Percentiles rank a stretch among this genome's conserved stretches.
Conservation (phyloP, 768 basidiomycete genomes). For the Amanita muscaria region DNA sequence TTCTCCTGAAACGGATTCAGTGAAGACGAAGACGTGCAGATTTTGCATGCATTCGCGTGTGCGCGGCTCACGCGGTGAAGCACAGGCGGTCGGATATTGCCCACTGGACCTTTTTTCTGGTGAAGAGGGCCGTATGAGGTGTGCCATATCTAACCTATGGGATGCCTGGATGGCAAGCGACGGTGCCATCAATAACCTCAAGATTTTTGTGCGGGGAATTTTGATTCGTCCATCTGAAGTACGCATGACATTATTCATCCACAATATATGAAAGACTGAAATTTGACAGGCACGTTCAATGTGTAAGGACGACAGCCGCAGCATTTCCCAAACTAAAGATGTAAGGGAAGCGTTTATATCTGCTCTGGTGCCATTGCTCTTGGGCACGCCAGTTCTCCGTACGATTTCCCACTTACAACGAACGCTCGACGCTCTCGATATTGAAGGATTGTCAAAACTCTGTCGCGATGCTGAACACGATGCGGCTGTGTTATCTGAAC, state of each 20-base stretch:
- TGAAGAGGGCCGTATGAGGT: slow-evolving; percentile 47
- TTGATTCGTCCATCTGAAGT: slow-evolving; percentile 52
- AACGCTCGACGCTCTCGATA: slow-evolving; percentile 72
- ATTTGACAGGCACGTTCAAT: slow-evolving; percentile 20
- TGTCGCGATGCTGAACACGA: slow-evolving; percentile 17
- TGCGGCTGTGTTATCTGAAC: slow-evolving; percentile 27
- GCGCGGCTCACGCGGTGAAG: slow-evolving; percentile 31
- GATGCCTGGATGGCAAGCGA: slow-evolving; percentile 56
- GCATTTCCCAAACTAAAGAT: slow-evolving; percentile 10
- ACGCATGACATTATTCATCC: slow-evolving; percentile 14
- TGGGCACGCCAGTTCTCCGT: slow-evolving; percentile 42
- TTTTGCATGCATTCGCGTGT: slow-evolving; percentile 83
- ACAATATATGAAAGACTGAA: background rate
- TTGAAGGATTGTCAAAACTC: slow-evolving; percentile 64
- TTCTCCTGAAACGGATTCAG: slow-evolving; percentile 41
- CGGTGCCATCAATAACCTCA: slow-evolving; percentile 73
- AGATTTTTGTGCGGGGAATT: slow-evolving; percentile 65
- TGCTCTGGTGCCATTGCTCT: slow-evolving; percentile 39
- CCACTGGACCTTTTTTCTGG: slow-evolving; percentile 87
- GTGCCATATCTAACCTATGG: slow-evolving; percentile 67
- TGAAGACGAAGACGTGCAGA: slow-evolving; percentile 73
- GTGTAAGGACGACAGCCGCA: slow-evolving; percentile 16
- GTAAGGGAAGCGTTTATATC: slow-evolving; percentile 41
- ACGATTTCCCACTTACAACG: slow-evolving; percentile 58
- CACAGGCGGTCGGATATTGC: slow-evolving; percentile 51